A percentile compares a stretch with the other conserved stretches of the same genome.
These are phyloP conservation scores for Nakaseomyces uthaithaninus DNA, from an alignment of 1,139 yeast genomes.

Conservation along the genomic window DNA sequence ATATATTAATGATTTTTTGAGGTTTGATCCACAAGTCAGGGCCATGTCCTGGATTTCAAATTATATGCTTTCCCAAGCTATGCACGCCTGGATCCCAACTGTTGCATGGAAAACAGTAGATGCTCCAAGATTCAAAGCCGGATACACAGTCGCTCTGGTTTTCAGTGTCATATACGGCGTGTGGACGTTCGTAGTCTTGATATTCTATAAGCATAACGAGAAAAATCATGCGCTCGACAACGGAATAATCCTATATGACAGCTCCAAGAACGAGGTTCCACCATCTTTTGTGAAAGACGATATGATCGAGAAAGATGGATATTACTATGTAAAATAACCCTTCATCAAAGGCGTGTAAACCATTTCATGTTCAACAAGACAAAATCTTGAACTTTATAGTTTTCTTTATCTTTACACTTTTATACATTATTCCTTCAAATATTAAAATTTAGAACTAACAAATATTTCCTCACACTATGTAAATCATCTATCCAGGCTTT, in stretches of 20 bases:
- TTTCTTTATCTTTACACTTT: too few relatives aligned
- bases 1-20: slow-evolving; percentile 33
- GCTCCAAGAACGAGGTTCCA: slow-evolving; percentile 21
- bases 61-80: slow-evolving; percentile 33
- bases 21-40: slow-evolving; percentile 34
- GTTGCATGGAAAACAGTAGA: slow-evolving; percentile 51
- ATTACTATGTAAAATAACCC: slow-evolving; percentile 19
- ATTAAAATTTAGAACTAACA: too few relatives aligned
- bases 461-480: too few relatives aligned
- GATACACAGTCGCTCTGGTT: slow-evolving; percentile 46
- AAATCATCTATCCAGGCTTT: too few relatives aligned
- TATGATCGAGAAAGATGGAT: slow-evolving; percentile 25
- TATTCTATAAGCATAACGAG: slow-evolving; percentile 53
- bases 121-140: slow-evolving; percentile 45
- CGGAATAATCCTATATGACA: slow-evolving; percentile 39
- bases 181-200: slow-evolving; percentile 51
- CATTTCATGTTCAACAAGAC: neutral
- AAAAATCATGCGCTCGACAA: slow-evolving; percentile 44
- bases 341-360: slow-evolving; percentile 16
- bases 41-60: slow-evolving; percentile 34
- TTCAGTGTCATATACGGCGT: slow-evolving; percentile 42
- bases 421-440: too few relatives aligned
- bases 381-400: neutral
- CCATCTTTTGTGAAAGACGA: slow-evolving; percentile 29
- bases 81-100: slow-evolving; percentile 33